A percentile compares a stretch with the other conserved stretches of the same genome.
phyloP scores from a whole-genome alignment of 2,329 filamentous ascomycete genomes.

The Neobulgaria alba region DNA sequence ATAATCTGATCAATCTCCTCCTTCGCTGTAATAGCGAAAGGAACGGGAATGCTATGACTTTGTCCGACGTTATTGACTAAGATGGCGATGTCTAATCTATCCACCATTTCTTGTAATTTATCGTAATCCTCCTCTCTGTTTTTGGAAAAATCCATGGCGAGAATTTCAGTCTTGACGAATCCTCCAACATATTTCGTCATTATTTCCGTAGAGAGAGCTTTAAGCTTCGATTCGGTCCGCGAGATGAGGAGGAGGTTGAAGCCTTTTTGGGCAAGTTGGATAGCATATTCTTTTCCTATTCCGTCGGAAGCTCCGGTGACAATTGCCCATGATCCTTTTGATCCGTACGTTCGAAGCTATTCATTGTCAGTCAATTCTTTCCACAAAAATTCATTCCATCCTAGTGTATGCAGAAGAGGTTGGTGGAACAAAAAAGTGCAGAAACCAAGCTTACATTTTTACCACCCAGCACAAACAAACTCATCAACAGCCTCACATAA shows the following conservation, averaged over 20 bases:
- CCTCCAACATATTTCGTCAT: slow-evolving; percentile 54
- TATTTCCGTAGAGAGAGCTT: slow-evolving; percentile 67
- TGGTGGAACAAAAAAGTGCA: not conserved
- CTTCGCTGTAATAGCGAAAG: slow-evolving; percentile 71
- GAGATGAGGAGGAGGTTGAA: slow-evolving; percentile 95
- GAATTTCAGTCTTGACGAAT: slow-evolving; percentile 60
- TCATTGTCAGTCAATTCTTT: not conserved
- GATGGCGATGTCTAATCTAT: slow-evolving; percentile 72
- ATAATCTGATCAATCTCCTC: slow-evolving; percentile 84
- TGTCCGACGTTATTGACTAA: slow-evolving; percentile 96
- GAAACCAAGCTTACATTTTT: slow-evolving; percentile 42
- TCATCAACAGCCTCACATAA: slow-evolving; percentile 53
- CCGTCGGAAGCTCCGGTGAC: slow-evolving; percentile 94
- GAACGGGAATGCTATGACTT: slow-evolving; percentile 85
- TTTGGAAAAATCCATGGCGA: slow-evolving; percentile 86
- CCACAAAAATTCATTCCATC: not conserved
- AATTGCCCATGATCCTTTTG: slow-evolving; percentile 87
- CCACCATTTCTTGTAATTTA: slow-evolving; percentile 57
- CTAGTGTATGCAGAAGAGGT: slow-evolving; percentile 1
- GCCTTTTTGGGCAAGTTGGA: slow-evolving; percentile 80
- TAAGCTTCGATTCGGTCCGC: slow-evolving; percentile 87
- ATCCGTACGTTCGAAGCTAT: slow-evolving; percentile 82
- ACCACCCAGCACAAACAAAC: slow-evolving; percentile 59
- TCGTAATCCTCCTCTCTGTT: slow-evolving; percentile 76
- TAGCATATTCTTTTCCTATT: slow-evolving; percentile 90